Evolutionary conservation across 2,329 filamentous ascomycete genomes (phyloP).

Genomic region (Ascosphaera apis): DNA sequence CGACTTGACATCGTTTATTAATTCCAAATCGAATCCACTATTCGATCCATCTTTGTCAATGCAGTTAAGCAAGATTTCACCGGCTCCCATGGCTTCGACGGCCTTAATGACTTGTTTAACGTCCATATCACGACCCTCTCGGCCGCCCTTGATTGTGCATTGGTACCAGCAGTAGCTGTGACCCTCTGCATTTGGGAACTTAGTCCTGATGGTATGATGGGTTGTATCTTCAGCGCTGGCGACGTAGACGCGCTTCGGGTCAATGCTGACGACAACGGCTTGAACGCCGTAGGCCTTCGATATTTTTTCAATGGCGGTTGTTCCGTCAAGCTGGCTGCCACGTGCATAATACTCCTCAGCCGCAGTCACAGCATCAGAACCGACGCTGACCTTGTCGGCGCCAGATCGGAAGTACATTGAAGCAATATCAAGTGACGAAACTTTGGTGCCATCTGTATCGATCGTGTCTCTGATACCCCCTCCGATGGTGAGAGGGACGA

Average conservation of each 20-base stretch:
- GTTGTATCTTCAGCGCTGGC: slow-evolving; percentile 41
- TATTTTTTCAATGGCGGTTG: slow-evolving; percentile 88
- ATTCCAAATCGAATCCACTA: slow-evolving; percentile 78
- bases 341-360: slow-evolving; percentile 71
- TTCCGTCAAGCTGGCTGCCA: slow-evolving; percentile 47
- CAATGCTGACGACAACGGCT: slow-evolving; percentile 86
- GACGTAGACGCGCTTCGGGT: slow-evolving; percentile 81
- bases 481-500: slow-evolving; percentile 86
- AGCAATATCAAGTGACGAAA: slow-evolving; percentile 81
- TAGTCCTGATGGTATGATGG: slow-evolving; percentile 53
- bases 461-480: slow-evolving; percentile 86
- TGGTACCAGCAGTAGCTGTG: slow-evolving; percentile 87
- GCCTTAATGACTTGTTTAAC: slow-evolving; percentile 71
- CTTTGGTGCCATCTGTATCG: slow-evolving; percentile 63
- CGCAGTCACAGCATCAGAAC: slow-evolving; percentile 77
- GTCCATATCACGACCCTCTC: slow-evolving; percentile 83
- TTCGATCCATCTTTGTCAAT: slow-evolving; percentile 95
- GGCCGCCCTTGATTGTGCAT: slow-evolving; percentile 86
- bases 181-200: slow-evolving; percentile 45
- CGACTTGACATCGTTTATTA: slow-evolving; percentile 72
- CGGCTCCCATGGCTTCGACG: slow-evolving; percentile 86
- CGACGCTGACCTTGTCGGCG: slow-evolving; percentile 93
- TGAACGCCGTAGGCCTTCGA: slow-evolving; percentile 84
- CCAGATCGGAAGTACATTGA: slow-evolving; percentile 95
- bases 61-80: slow-evolving; percentile 89